Conservation (phyloP, 202 grass and related monocot genomes). For the Musa balbisiana region DNA sequence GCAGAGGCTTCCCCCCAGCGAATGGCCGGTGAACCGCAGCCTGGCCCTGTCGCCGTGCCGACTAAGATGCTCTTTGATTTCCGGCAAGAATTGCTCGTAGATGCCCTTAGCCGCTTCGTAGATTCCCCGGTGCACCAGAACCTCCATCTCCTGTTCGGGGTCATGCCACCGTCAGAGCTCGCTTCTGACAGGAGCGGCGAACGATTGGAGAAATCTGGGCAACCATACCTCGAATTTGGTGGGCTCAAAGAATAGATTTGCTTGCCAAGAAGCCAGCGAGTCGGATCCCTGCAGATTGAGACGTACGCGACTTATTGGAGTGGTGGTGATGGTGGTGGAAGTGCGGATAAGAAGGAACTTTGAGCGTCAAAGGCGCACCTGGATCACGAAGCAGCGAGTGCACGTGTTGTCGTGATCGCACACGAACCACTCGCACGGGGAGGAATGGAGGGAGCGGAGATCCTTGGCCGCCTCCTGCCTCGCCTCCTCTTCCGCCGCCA, state of each 20-base stretch:
- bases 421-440: slow-evolving; percentile 89
- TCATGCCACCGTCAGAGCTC: neutral
- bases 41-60: slow-evolving; percentile 17
- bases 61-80: slow-evolving; percentile 43
- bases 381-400: slow-evolving; percentile 80
- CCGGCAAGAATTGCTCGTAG: slow-evolving; percentile 71
- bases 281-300: slow-evolving; percentile 60
- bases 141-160: slow-evolving; percentile 39
- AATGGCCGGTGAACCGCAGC: slow-evolving; percentile 91
- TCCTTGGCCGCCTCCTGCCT: slow-evolving; percentile 72
- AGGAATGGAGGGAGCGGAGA: slow-evolving; percentile 65
- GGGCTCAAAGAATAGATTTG: slow-evolving; percentile 94
- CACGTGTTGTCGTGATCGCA: slow-evolving; percentile 57
- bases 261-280: slow-evolving; percentile 90
- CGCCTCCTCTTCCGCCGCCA: slow-evolving; percentile 70
- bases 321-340: neutral
- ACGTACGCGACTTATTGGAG: slow-evolving; percentile 5
- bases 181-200: neutral
- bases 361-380: slow-evolving; percentile 25
- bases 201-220: too few relatives aligned
- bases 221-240: slow-evolving; percentile 58
- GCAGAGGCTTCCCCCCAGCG: slow-evolving; percentile 83
- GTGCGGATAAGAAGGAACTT: neutral
- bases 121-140: slow-evolving; percentile 87
- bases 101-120: slow-evolving; percentile 98